Evolutionary conservation across 106 monocot species (phyloP), one percentile per base, ranked within the genome.

Genomic region (Hemerocallis citrina): DNA sequence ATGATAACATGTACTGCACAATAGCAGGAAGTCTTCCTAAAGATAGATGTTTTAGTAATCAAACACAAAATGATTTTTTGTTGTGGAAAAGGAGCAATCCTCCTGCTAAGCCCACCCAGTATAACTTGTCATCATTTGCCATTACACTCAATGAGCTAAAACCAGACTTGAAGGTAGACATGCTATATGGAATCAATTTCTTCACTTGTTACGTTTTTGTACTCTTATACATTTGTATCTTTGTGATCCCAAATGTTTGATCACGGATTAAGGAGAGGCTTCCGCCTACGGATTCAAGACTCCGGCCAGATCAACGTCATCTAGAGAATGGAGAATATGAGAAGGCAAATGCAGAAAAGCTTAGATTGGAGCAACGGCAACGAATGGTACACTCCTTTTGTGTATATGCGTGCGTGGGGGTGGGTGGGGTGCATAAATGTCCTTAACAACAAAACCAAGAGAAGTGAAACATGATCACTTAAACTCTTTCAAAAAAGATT

Each of bases 291-390:
- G 89, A 89, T 73, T 85, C 89, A 50, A 85, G 89, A 67, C 68
- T 81, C 12, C 70, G 89, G 44, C 89, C 85, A 61, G 89, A 89
- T 54, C 89, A 89, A 61, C 64, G 85, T 0, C 63, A 74, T 48
- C 63, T 89, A 33, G 89, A 89, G 66, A 89, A 89, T 72, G 89
- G 89, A 33, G 81, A 89, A 48, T 89, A 78, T 70, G 84, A 84
- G 30, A 89, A 81, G 66, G 89, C 89, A 65, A 84, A 89, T 66
- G 65, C 75, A 42, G 84, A 89, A 47, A 89, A 89, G 52, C 45
- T 73, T 25, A 80, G 92, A 46, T 62, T 92, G 25, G 92, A 92
- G 73, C 77, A 54, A 72, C 75, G 92, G 57, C 92, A 92, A 68
- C 55, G 92, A 52, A 81, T 87, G 92, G 92, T 92, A 72, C 11